Evolutionary conservation across 257 asterid genomes (phyloP), one percentile per base, ranked within the genome.

Genomic region (Voacanga thouarsii): DNA sequence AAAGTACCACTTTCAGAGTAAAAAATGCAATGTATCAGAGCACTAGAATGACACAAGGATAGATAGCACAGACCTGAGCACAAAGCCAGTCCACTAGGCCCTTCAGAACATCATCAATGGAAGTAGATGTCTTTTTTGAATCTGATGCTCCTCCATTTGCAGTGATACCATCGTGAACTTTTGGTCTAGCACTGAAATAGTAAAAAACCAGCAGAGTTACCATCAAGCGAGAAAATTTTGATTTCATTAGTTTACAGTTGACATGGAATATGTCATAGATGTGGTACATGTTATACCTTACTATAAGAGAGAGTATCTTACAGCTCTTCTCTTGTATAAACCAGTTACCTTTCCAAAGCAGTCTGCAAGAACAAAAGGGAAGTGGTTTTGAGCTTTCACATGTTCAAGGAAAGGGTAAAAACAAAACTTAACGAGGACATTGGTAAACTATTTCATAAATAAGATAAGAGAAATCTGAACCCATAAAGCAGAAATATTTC

Each of bases 291-390:
- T 33, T 33, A 33, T 85, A 93, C 97, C 98, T 93, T 78, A 82
- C 93, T 67, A 93, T 86, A 84, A 90, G 80, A 75, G 98, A 87
- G 75, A 94, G 96, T 86, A 94, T 90, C 90, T 88, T 92, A 78
- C 97, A 92, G 91, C 97, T 92, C 85, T 92, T 91, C 90, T 92
- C 99, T 86, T 94, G 96, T 63, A 89, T 79, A 86, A 94, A 94
- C 99, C 99, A 94, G 83, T 87, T 94, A 83, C 97, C 96, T 86
- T 89, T 89, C 95, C 89, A 89, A 47, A 94, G 90, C 90, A 94
- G 85, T 84, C 99, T 91, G 89, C 83, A 86, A 82, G 69, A 75
- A 77, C 70, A 77, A 78, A 80, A 53, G 56, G 12, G 67, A 28
- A 70, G 47, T 7, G 47, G 21, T 24, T 33, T 64, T 85, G 43